A percentile compares a stretch with the other conserved stretches of the same genome.
Conservation (phyloP, 352 stramenopile genomes). For the Pythium dissotocum region DNA sequence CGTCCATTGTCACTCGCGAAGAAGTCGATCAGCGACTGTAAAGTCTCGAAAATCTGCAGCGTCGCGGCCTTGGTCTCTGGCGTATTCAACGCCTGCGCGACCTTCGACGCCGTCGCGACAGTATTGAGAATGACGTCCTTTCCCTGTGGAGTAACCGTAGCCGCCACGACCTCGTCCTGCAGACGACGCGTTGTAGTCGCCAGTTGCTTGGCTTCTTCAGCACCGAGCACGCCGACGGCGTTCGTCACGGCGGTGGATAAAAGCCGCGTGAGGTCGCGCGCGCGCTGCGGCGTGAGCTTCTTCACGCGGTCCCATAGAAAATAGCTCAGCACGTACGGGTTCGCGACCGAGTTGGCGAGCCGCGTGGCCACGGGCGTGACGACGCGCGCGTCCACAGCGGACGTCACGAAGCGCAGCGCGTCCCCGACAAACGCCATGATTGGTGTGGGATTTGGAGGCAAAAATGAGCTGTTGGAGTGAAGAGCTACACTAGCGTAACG, state of each 20-base stretch:
- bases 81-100: slow-evolving; percentile 71
- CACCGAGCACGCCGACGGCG: slow-evolving; percentile 50
- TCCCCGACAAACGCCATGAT: slow-evolving; percentile 43
- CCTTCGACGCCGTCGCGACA: slow-evolving; percentile 61
- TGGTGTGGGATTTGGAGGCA: neutral
- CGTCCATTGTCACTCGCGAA: slow-evolving; percentile 63
- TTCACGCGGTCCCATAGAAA: slow-evolving; percentile 75
- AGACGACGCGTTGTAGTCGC: slow-evolving; percentile 40
- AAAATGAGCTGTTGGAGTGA: neutral
- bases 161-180: slow-evolving; percentile 51
- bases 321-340: slow-evolving; percentile 74
- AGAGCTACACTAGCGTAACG: neutral
- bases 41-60: slow-evolving; percentile 56
- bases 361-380: slow-evolving; percentile 56
- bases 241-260: slow-evolving; percentile 58
- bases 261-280: slow-evolving; percentile 67
- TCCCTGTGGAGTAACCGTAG: slow-evolving; percentile 49
- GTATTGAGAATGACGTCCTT: slow-evolving; percentile 65
- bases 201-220: slow-evolving; percentile 48
- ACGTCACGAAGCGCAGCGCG: slow-evolving; percentile 47
- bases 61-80: slow-evolving; percentile 67
- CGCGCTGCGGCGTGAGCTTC: slow-evolving; percentile 69
- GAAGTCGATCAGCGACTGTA: slow-evolving; percentile 77
- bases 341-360: slow-evolving; percentile 68
- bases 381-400: slow-evolving; percentile 55